Evolutionary conservation across 495 filamentous ascomycete genomes (phyloP), one percentile per base, ranked within the genome.

Genomic region (Penicillium simplicissimum): DNA sequence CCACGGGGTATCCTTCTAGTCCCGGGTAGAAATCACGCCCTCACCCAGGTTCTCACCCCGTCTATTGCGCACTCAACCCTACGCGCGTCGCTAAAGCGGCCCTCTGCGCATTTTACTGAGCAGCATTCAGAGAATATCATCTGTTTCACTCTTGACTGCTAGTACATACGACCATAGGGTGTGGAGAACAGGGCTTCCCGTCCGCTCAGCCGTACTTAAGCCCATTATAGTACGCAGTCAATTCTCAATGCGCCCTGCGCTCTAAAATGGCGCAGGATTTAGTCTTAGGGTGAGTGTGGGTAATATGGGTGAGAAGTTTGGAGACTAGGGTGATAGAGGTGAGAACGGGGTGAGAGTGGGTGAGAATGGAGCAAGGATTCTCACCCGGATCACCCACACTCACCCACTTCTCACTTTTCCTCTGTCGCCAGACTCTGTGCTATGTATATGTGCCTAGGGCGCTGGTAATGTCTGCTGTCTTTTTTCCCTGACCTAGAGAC

Each of bases 261-360:
- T 13, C 9, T 49, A 49, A 49, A 28, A 49, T 49, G 17, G 23
- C 47, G 23, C 25, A 0, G 47, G 47, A 49, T 49, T 49, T 49
- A 17, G 8, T 28, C 47, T 49, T 49, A 49, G n/a, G 47, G 47
- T 49, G 47, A 49, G n/a, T 49, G 47, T 49, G 23, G 47, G 47
- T 49, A 17, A 49, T 49, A 49, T 19, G 23, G 47, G 47, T 49
- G 47, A 49, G 47, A 49, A 19, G 3, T 31, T 31, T 31, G 28
- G 28, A 31, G 28, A 31, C 28, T 31, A 4, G 23, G 49, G 49
- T 52, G 49, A 33, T 52, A 52, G 23, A 34, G 49, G 49, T 52
- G 49, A 52, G 49, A 52, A 31, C 11, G 52, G 52, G 23, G 54
- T 57, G 54, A 57, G 54, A 57, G 37, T 34, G 54, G 35, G 54